phyloP scores from a whole-genome alignment of 2,329 filamentous ascomycete species.

The Arthroderma sp. region DNA sequence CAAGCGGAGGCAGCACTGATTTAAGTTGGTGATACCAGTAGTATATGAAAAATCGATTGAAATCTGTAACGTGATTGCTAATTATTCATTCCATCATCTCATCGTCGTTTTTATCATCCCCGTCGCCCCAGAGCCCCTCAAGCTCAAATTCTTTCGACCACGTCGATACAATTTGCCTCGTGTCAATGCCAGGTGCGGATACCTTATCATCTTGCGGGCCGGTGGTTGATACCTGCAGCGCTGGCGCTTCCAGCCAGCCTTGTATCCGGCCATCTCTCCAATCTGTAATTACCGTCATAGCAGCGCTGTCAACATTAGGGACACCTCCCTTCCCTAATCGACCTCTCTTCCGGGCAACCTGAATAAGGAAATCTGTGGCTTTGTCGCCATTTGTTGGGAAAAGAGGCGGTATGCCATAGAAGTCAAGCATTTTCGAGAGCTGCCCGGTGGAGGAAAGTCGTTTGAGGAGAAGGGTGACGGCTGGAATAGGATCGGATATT shows the following conservation, averaged over 20 bases:
- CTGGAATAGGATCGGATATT: constrained; percentile 82
- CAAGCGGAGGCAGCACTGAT: no score
- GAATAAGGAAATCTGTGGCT: constrained; percentile 82
- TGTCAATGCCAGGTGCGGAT: constrained; percentile 35
- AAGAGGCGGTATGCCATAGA: constrained; percentile 75
- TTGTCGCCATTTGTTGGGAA: constrained; percentile 57
- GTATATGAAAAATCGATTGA: no score
- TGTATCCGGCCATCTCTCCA: constrained; percentile 92
- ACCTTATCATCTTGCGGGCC: constrained; percentile 25
- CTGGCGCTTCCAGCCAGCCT: constrained; percentile 73
- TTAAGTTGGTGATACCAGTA: no score
- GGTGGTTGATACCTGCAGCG: constrained; percentile 37
- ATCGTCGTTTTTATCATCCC: constrained; percentile 24
- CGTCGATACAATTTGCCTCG: constrained; percentile 75
- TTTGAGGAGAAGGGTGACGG: constrained; percentile 71
- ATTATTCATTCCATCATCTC: constrained; percentile 27
- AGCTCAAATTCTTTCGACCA: constrained; percentile 94
- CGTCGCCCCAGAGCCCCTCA: constrained; percentile 79
- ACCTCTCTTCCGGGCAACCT: constrained; percentile 87
- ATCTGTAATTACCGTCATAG: constrained; percentile 89
- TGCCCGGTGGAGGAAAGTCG: constrained; percentile 64
- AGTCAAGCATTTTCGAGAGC: constrained; percentile 62
- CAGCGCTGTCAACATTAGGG: constrained; percentile 75
- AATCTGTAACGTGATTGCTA: no score
- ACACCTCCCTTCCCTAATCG: constrained; percentile 78